phyloP scores from a whole-genome alignment of 192 early-diverging fungal genomes.

The Coemansia sp. region DNA sequence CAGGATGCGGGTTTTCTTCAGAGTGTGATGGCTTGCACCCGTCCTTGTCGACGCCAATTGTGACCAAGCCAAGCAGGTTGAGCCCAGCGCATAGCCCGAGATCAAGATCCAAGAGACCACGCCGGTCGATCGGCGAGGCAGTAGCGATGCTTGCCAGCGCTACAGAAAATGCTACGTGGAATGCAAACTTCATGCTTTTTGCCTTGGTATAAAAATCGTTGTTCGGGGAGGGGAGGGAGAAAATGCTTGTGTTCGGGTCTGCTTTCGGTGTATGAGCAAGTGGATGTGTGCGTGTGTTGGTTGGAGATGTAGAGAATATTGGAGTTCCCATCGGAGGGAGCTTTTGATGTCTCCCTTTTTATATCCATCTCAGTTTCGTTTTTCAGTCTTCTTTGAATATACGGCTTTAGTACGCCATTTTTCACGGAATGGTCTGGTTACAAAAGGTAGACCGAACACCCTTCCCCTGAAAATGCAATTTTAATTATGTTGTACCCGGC shows the following conservation, averaged over 20 bases:
- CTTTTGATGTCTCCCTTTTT: neutral
- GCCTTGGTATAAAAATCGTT: neutral
- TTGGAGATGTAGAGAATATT: neutral
- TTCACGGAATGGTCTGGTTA: neutral
- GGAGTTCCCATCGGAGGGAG: too few relatives aligned
- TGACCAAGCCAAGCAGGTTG: conserved; percentile 28
- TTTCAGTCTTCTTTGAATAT: neutral
- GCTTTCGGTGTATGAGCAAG: too few relatives aligned
- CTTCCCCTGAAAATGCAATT: neutral
- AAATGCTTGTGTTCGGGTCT: too few relatives aligned
- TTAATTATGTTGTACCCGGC: neutral
- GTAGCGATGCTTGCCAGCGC: neutral
- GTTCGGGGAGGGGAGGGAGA: neutral
- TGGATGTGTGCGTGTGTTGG: neutral
- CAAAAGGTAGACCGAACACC: neutral
- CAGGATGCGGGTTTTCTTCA: conserved; percentile 10
- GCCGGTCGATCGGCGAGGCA: conserved; percentile 8
- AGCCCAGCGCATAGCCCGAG: conserved; percentile 35
- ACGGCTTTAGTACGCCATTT: neutral
- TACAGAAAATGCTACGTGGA: conserved; percentile 12
- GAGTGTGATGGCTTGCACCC: conserved; percentile 26
- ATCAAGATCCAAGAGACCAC: conserved; percentile 34
- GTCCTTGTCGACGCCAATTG: conserved; percentile 21
- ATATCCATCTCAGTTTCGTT: neutral
- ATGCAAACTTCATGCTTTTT: conserved; percentile 19